Conservation (phyloP, 2,329 filamentous ascomycete species). For the Truncatella angustata region DNA sequence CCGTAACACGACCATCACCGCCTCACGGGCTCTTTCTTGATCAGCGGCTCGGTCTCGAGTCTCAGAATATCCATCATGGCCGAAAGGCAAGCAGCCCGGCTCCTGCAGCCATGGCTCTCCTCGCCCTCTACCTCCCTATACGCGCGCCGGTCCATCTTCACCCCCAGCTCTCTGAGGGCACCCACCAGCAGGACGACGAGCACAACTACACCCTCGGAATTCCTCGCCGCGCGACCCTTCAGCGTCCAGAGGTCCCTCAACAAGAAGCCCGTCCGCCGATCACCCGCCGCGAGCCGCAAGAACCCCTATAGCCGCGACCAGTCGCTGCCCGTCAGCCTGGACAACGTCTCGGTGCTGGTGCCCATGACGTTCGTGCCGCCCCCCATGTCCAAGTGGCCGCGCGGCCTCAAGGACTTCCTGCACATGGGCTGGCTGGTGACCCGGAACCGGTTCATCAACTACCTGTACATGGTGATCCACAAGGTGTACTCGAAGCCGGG, state of each 20-base stretch:
- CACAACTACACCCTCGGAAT: neutral
- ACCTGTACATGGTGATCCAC: conserved; percentile 33
- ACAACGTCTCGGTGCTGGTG: conserved; percentile 9
- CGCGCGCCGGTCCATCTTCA: neutral
- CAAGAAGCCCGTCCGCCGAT: conserved; percentile 4
- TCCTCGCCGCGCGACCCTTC: neutral
- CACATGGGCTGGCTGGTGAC: conserved; percentile 22
- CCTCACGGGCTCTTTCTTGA: too few species aligned
- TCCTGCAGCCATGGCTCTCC: conserved; percentile 9
- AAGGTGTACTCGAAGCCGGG: conserved; percentile 45
- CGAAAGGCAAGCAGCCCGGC: conserved; percentile 5
- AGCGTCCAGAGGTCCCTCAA: neutral
- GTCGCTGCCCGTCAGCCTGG: neutral
- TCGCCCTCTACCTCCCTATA: neutral
- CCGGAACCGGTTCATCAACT: conserved; percentile 34
- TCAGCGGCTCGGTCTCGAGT: neutral
- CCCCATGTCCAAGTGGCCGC: conserved; percentile 26
- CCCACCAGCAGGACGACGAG: neutral
- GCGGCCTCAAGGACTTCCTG: conserved; percentile 18
- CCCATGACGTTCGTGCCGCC: conserved; percentile 24
- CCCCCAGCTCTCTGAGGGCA: neutral
- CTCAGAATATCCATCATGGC: conserved; percentile 5
- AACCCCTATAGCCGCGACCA: neutral
- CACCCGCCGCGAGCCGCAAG: neutral
- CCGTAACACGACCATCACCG: too few species aligned